Percentiles rank a stretch among this genome's conserved stretches.
phyloP scores from a whole-genome alignment of 2,329 filamentous ascomycete species.

The Alternaria gansuensis region DNA sequence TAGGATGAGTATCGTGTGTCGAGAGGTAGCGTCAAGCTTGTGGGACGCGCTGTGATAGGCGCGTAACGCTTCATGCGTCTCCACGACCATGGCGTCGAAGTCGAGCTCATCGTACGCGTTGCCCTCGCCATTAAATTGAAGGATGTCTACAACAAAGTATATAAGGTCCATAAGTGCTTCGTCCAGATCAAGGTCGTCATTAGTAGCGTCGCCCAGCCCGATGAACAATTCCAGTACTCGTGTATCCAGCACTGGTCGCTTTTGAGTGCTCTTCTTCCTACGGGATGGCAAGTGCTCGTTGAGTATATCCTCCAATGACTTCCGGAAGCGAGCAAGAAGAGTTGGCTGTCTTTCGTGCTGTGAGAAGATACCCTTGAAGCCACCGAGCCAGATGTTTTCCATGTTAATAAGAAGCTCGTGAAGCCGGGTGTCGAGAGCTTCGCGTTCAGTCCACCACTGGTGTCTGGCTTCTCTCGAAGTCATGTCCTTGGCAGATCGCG shows the following conservation, averaged over 20 bases:
- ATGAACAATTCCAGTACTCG: constrained; percentile 87
- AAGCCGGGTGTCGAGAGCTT: constrained; percentile 79
- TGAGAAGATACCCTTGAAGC: constrained; percentile 93
- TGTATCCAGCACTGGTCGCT: constrained; percentile 64
- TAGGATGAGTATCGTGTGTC: constrained; percentile 86
- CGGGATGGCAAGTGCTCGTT: constrained; percentile 88
- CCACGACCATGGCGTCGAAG: constrained; percentile 89
- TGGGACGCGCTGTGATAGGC: constrained; percentile 71
- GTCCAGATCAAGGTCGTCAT: constrained; percentile 76
- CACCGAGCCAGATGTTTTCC: constrained; percentile 92
- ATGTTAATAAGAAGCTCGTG: constrained; percentile 82
- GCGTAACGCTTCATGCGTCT: constrained; percentile 83
- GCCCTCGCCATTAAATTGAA: constrained; percentile 94
- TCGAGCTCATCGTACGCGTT: constrained; percentile 99
- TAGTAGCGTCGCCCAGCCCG: constrained; percentile 77
- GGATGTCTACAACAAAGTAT: constrained; percentile 94
- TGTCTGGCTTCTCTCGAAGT: constrained; percentile 77
- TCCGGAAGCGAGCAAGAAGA: constrained; percentile 77
- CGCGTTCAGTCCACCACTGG: constrained; percentile 89
- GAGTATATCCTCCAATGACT: constrained; percentile 78
- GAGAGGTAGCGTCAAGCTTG: constrained; percentile 50
- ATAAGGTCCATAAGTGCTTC: constrained; percentile 90
- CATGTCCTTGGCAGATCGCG: constrained; percentile 77
- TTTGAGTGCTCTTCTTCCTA: constrained; percentile 64
- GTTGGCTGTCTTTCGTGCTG: constrained; percentile 70